Percentiles rank a stretch among this genome's conserved stretches.
Evolutionary conservation across 2,329 filamentous ascomycete genomes (phyloP).

Genomic region (Hypoxylon sp.): DNA sequence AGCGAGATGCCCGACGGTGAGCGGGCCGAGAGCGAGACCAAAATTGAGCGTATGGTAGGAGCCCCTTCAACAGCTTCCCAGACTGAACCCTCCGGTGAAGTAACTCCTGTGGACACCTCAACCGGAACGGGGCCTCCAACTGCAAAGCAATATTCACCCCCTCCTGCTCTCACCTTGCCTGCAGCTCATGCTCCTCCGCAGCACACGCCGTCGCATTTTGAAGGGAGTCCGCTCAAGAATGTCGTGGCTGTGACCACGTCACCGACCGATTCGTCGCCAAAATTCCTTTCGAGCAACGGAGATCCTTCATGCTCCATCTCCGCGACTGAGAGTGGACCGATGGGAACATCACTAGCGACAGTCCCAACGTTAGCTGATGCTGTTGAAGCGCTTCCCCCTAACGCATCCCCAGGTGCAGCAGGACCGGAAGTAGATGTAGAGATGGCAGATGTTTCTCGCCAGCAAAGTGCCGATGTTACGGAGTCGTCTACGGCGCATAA

Average conservation of each 20-base stretch:
- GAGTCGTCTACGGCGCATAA: constrained; percentile 1
- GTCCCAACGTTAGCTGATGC: constrained; percentile 20
- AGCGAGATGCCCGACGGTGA: constrained; percentile 63
- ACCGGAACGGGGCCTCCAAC: neutral
- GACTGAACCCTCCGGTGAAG: constrained; percentile 43
- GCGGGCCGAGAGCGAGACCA: constrained; percentile 53
- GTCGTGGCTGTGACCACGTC: constrained; percentile 61
- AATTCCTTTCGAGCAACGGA: constrained; percentile 37
- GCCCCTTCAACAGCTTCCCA: constrained; percentile 52
- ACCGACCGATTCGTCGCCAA: constrained; percentile 58
- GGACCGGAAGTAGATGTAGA: constrained; percentile 29
- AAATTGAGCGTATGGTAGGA: constrained; percentile 54
- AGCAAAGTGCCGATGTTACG: constrained; percentile 1
- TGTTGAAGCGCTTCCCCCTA: constrained; percentile 8
- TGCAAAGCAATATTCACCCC: constrained; percentile 27
- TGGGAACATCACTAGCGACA: constrained; percentile 26
- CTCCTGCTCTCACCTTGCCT: constrained; percentile 54
- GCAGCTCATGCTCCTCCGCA: constrained; percentile 50
- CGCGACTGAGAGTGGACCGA: constrained; percentile 11
- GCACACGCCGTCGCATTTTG: constrained; percentile 55
- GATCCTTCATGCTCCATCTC: constrained; percentile 4
- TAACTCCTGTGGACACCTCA: constrained; percentile 44
- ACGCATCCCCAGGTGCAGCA: neutral
- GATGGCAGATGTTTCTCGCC: constrained; percentile 33
- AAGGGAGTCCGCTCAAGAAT: constrained; percentile 69